A percentile compares a stretch with the other conserved stretches of the same genome.
Evolutionary conservation across 208 protist genomes (phyloP).

Genomic region (Leishmania martiniquensis): DNA sequence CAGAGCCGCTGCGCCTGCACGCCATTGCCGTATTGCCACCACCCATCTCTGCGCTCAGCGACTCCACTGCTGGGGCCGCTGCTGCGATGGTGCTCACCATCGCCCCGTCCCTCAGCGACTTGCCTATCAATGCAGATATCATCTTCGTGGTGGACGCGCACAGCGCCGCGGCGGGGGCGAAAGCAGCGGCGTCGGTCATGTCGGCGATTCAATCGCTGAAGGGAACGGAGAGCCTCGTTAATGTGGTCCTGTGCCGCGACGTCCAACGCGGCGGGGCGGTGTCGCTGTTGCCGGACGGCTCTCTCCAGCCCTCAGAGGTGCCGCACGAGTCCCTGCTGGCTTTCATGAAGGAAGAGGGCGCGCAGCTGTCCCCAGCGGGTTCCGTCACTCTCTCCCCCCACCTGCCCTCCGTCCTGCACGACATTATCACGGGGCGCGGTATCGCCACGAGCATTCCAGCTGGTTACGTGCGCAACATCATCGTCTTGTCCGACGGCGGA

Average conservation of each 20-base stretch:
- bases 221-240: conserved; percentile 49
- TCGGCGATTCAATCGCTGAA: conserved; percentile 28
- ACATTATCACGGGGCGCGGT: conserved; percentile 10
- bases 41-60: conserved; percentile 25
- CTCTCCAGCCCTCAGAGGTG: conserved; percentile 23
- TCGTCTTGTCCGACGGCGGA: conserved; percentile 64
- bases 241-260: conserved; percentile 54
- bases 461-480: conserved; percentile 73
- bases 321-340: conserved; percentile 27
- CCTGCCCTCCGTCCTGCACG: conserved; percentile 45
- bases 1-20: conserved; percentile 65
- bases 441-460: conserved; percentile 25
- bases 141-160: conserved; percentile 73
- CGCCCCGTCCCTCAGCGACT: conserved; percentile 44
- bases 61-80: conserved; percentile 26
- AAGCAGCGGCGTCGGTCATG: conserved; percentile 44
- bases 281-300: conserved; percentile 30
- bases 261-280: conserved; percentile 26
- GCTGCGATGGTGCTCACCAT: conserved; percentile 50
- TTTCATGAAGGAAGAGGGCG: conserved; percentile 34
- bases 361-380: conserved; percentile 2
- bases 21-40: conserved; percentile 4
- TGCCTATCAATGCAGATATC: conserved; percentile 61
- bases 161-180: conserved; percentile 18
- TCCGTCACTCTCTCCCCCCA: conserved; percentile 25